Percentiles rank a stretch among this genome's conserved stretches.
Conservation (phyloP, 805 yeast species). For the Tetrapisispora iriomotensis region DNA sequence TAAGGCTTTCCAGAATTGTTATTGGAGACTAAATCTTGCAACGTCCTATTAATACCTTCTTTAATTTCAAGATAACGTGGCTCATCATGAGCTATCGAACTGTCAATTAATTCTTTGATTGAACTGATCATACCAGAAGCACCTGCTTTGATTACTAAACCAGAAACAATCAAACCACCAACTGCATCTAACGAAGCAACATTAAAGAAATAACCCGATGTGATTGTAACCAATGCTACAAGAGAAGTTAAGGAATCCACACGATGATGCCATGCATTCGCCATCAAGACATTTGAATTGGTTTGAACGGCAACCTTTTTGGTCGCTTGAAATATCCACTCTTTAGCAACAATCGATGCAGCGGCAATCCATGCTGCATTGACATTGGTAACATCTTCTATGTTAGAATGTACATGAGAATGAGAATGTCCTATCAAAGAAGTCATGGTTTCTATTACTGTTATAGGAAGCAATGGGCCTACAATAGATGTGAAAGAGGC, state of each 20-base stretch:
- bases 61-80: conserved; percentile 39
- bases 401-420: conserved; percentile 28
- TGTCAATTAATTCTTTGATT: conserved; percentile 68
- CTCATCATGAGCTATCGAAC: conserved; percentile 45
- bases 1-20: conserved; percentile 34
- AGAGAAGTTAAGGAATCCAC: conserved; percentile 87
- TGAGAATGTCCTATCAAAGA: conserved; percentile 29
- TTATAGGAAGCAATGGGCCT: conserved; percentile 58
- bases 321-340: conserved; percentile 78
- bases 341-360: conserved; percentile 79
- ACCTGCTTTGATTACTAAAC: conserved; percentile 77
- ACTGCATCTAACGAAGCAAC: conserved; percentile 83
- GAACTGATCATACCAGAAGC: conserved; percentile 61
- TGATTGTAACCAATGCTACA: conserved; percentile 81
- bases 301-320: conserved; percentile 65
- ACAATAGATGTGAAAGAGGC: conserved; percentile 58
- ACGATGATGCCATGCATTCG: conserved; percentile 98
- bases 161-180: conserved; percentile 84
- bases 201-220: conserved; percentile 70
- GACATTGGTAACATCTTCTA: conserved; percentile 46
- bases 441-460: conserved; percentile 44
- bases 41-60: conserved; percentile 30
- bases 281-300: conserved; percentile 82
- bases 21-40: conserved; percentile 31
- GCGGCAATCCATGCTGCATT: conserved; percentile 96